Conservation (phyloP, 352 stramenopile species). For the Pythium vanterpoolii region DNA sequence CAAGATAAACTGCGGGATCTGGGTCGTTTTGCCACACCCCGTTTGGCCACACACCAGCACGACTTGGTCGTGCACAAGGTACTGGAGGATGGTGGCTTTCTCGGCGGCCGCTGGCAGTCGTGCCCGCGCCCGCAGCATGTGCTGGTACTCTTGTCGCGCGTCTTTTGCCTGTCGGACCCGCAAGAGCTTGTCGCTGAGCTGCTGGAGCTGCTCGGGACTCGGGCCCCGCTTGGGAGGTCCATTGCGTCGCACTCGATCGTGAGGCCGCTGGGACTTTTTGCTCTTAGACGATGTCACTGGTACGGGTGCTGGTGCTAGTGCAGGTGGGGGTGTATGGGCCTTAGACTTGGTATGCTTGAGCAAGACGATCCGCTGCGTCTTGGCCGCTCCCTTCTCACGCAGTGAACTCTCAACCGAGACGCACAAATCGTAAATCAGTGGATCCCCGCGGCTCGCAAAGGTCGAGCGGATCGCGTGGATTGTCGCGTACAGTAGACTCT, state of each 20-base stretch:
- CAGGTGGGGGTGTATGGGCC: not conserved
- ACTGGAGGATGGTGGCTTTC: conserved; percentile 52
- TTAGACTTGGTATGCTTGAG: conserved; percentile 15
- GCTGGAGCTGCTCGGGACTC: conserved; percentile 29
- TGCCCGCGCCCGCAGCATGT: conserved; percentile 50
- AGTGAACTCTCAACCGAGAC: conserved; percentile 61
- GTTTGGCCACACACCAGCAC: conserved; percentile 95
- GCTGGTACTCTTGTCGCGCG: conserved; percentile 37
- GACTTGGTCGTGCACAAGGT: conserved; percentile 77
- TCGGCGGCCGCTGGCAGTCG: conserved; percentile 63
- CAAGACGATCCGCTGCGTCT: conserved; percentile 33
- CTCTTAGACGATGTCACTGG: not conserved
- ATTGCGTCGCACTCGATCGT: not conserved
- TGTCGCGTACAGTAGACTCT: conserved; percentile 47
- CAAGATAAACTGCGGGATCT: conserved; percentile 97
- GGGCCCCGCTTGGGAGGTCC: conserved; percentile 27
- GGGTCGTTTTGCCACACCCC: conserved; percentile 94
- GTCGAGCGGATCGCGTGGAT: conserved; percentile 48
- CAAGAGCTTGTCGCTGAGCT: conserved; percentile 45
- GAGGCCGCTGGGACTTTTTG: conserved; percentile 18
- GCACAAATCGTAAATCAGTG: conserved; percentile 80
- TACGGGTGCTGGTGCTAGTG: not conserved
- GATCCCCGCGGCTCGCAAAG: conserved; percentile 46
- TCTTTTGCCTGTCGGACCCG: conserved; percentile 43
- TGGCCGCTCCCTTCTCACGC: conserved; percentile 26